Evolutionary conservation across 305 asterid genomes (phyloP).

Genomic region (Stenogyne calaminthoides): DNA sequence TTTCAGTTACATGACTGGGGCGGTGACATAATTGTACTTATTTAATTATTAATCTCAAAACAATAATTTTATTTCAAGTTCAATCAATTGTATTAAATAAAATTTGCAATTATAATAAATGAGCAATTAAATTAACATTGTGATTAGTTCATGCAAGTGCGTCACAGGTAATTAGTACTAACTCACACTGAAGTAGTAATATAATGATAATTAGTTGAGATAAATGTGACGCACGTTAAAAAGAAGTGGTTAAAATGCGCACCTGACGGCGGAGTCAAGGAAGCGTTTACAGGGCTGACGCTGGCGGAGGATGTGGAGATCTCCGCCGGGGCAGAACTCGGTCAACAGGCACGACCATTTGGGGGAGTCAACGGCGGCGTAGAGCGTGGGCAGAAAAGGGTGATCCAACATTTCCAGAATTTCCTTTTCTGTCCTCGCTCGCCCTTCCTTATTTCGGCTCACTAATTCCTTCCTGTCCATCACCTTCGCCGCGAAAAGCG

Average conservation of each 20-base stretch:
- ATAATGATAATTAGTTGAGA: too few relatives aligned
- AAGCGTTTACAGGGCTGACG: conserved; percentile 91
- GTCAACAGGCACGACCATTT: conserved; percentile 89
- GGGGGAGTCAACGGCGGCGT: conserved; percentile 78
- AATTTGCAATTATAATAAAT: background rate
- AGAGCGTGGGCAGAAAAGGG: conserved; percentile 85
- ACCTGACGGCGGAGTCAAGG: conserved; percentile 94
- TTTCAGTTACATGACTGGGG: background rate
- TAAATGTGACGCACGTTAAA: too few relatives aligned
- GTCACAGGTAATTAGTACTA: too few relatives aligned
- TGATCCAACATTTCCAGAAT: conserved; percentile 90
- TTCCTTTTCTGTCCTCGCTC: conserved; percentile 87
- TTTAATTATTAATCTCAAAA: background rate
- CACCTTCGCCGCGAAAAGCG: conserved; percentile 87
- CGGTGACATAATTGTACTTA: background rate
- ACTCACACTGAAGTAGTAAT: too few relatives aligned
- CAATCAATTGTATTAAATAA: background rate
- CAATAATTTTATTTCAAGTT: too few relatives aligned
- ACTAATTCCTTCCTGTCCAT: conserved; percentile 91
- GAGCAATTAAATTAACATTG: background rate
- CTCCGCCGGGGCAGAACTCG: conserved; percentile 99
- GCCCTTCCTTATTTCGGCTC: conserved; percentile 83
- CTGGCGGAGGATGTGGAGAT: conserved; percentile 95
- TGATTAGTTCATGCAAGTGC: too few relatives aligned
- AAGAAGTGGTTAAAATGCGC: conserved; percentile 23